A percentile compares a stretch with the other conserved stretches of the same genome.
Conservation (phyloP, 345 rosid species). For the Theobroma cacao region DNA sequence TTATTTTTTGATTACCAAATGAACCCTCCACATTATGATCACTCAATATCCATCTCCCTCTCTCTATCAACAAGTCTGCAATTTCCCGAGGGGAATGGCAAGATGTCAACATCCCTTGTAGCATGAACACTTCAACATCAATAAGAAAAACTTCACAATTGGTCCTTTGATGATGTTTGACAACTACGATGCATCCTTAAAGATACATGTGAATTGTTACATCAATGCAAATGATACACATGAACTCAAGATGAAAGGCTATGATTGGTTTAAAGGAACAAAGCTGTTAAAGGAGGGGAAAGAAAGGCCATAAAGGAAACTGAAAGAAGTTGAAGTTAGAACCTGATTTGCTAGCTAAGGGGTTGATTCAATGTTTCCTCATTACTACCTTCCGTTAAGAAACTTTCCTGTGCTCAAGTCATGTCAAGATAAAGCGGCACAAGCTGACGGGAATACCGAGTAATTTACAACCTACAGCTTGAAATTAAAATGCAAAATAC, state of each 20-base stretch:
- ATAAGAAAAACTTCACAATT: neutral
- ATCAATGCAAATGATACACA: neutral
- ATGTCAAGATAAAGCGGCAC: neutral
- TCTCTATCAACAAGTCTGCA: neutral
- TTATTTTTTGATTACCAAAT: no score
- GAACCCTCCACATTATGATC: no score
- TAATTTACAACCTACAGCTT: neutral
- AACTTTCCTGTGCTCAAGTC: neutral
- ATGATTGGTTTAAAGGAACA: neutral
- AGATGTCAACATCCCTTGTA: neutral
- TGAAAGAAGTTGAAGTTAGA: neutral
- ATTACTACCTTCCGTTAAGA: neutral
- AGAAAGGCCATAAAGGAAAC: neutral
- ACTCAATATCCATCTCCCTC: no score
- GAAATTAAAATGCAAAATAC: neutral
- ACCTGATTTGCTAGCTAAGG: neutral
- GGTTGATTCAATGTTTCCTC: neutral
- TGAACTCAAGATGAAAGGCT: neutral
- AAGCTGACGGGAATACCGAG: neutral
- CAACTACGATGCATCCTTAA: neutral
- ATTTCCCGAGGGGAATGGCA: neutral
- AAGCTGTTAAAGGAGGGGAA: neutral
- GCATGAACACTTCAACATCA: no score
- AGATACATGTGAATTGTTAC: neutral
- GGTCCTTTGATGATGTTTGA: neutral